Base-by-base conservation (phyloP, 2,329 filamentous ascomycete genomes). In the Pseudopithomyces chartarum region DNA sequence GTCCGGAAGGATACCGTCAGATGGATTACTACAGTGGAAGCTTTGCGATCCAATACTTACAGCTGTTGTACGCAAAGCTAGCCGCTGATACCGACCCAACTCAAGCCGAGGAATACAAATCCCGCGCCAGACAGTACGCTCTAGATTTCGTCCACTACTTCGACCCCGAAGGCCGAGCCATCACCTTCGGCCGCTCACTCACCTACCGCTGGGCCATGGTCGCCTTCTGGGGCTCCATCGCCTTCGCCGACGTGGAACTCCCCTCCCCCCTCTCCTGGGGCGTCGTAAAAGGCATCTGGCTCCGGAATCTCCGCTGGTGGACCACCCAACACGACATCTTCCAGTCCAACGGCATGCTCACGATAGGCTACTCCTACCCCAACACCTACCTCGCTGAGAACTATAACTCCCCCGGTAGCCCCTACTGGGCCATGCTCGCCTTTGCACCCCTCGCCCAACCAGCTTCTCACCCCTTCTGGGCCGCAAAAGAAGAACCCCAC, bases 21-120 rank as follows among this genome's bases (percentile, higher is more conserved):
- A 92, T 93, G 87, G 90, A 93, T 72, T 93, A 93, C 69, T 94
- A 93, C 74, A 92, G 89, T 0, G 90, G 89, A 10, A 90, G 88
- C 56, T 93, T 92, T 70, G 90, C 90, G 1, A 94, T 93, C 55
- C 90, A 93, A 64, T 90, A 91, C 64, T 78, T 92, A 4, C 90
- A 94, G 70, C 82, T 94, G 0, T 79, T 93, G 0, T 94, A 93
- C 62, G 85, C 89, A 32, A 90, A 90, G 61, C 76, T 93, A 1
- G 88, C 87, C 1, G 87, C 82, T 1, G 83, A 88, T 1, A 78
- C 77, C 10, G 90, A 93, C 63, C 85, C 85, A 0, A 80, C 80
- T 29, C 83, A 89, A 22, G 86, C 88, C 0, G 84, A 82, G 54
- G 87, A 90, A 70, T 94, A 92, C 76, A 87, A 84, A 64, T 83